These are phyloP conservation scores for Ogataea allantospora DNA, from an alignment of 805 yeast genomes.

Conservation along the genomic window DNA sequence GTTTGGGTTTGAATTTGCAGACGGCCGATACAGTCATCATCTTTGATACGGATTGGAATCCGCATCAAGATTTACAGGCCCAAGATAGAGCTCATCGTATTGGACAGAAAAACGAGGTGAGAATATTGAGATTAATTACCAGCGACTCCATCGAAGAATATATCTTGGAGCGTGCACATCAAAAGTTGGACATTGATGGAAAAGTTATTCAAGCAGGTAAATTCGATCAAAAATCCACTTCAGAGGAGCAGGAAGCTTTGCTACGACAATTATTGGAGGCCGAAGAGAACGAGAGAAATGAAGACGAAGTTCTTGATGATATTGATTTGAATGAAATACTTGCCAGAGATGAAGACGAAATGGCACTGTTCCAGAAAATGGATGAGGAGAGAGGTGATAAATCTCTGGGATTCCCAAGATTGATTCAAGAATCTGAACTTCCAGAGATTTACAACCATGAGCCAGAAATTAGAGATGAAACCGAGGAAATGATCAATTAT, in stretches of 20 bases:
- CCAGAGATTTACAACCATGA: conserved; percentile 70
- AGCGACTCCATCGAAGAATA: conserved; percentile 83
- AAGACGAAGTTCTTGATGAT: conserved; percentile 47
- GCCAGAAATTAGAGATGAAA: conserved; percentile 45
- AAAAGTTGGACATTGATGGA: conserved; percentile 82
- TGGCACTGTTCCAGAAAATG: conserved; percentile 51
- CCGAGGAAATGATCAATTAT: conserved; percentile 41
- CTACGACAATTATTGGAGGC: conserved; percentile 70
- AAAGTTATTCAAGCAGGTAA: conserved; percentile 91
- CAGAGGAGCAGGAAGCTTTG: conserved; percentile 83
- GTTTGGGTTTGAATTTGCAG: conserved; percentile 80
- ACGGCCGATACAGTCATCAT: conserved; percentile 86
- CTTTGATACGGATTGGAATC: conserved; percentile 89
- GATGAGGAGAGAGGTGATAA: conserved; percentile 56
- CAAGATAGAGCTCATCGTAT: conserved; percentile 90
- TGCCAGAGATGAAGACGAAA: conserved; percentile 66
- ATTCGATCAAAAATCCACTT: conserved; percentile 80
- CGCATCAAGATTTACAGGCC: conserved; percentile 88
- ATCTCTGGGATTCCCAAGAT: conserved; percentile 40
- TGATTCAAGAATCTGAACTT: conserved; percentile 67
- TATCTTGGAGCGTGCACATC: conserved; percentile 77
- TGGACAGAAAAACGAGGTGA: conserved; percentile 84
- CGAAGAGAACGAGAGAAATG: conserved; percentile 49
- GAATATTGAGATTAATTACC: conserved; percentile 76
- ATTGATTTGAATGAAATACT: conserved; percentile 72